Evolutionary conservation across 805 yeast genomes (phyloP).

Genomic region (Lipomyces yamadae): DNA sequence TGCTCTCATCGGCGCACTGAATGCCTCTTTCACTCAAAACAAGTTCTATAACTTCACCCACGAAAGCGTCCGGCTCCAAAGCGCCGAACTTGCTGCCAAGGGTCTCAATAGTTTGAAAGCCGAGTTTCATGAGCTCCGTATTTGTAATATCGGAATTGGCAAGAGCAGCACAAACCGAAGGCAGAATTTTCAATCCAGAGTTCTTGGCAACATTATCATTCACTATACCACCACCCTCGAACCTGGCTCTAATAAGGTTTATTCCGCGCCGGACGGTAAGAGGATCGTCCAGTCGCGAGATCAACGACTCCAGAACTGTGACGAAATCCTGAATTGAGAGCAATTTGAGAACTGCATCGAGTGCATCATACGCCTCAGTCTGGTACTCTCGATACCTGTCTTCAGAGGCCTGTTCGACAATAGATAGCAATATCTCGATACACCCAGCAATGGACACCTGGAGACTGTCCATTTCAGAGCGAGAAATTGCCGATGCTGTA

Average conservation of each 20-base stretch:
- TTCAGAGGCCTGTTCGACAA: constrained; percentile 18
- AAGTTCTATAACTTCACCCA: constrained; percentile 53
- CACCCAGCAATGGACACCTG: constrained; percentile 37
- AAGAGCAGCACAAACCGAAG: constrained; percentile 22
- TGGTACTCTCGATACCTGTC: constrained; percentile 46
- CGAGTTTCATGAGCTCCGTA: constrained; percentile 64
- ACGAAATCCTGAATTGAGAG: constrained; percentile 79
- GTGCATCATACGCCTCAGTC: constrained; percentile 56
- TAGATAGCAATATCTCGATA: constrained; percentile 39
- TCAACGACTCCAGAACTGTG: constrained; percentile 58
- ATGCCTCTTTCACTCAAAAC: constrained; percentile 62
- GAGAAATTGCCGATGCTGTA: constrained; percentile 47
- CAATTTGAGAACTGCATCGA: constrained; percentile 67
- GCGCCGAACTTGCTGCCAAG: constrained; percentile 67
- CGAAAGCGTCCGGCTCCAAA: constrained; percentile 51
- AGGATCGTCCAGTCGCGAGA: constrained; percentile 31
- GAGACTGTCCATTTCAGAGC: constrained; percentile 7
- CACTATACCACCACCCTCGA: constrained; percentile 30
- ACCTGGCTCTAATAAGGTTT: constrained; percentile 23
- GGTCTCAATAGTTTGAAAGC: constrained; percentile 68
- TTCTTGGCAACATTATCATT: constrained; percentile 48
- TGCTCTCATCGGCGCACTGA: constrained; percentile 58
- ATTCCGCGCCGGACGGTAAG: constrained; percentile 28
- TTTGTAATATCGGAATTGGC: constrained; percentile 21
- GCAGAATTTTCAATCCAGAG: constrained; percentile 52